Evolutionary conservation across 2,329 filamentous ascomycete species (phyloP).

Genomic region (Claviceps pazoutovae): DNA sequence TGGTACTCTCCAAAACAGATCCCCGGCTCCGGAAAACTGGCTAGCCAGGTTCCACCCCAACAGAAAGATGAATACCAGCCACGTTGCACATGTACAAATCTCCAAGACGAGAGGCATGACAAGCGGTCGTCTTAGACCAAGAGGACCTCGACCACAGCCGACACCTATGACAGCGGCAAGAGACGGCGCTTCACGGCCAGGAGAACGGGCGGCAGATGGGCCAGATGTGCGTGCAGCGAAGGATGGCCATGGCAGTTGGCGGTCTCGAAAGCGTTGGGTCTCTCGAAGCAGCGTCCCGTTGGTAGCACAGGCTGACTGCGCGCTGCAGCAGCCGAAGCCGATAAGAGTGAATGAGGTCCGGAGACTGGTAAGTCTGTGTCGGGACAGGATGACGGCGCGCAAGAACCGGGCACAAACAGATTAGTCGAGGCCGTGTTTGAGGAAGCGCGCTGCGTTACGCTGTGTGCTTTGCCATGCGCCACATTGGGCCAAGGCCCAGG

Average conservation of each 20-base stretch:
- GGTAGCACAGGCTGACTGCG: conserved; percentile 15
- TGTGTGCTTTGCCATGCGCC: not conserved
- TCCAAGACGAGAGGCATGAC: not conserved
- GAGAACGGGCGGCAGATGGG: not conserved
- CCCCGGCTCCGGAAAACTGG: not conserved
- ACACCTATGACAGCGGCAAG: not conserved
- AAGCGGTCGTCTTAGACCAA: not conserved
- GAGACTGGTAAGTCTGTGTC: conserved; percentile 17
- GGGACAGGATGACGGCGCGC: conserved; percentile 11
- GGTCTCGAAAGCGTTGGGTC: conserved; percentile 8
- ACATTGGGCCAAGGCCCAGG: too few species aligned
- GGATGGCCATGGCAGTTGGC: conserved; percentile 3
- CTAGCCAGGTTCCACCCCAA: not conserved
- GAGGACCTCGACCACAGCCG: not conserved
- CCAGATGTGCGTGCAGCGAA: not conserved
- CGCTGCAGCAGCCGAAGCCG: conserved; percentile 18
- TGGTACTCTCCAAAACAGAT: not conserved
- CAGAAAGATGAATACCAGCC: not conserved
- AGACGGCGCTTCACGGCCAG: not conserved
- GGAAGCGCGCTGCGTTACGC: not conserved
- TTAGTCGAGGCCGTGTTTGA: conserved; percentile 2
- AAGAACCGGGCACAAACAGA: conserved; percentile 11
- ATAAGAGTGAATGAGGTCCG: conserved; percentile 17
- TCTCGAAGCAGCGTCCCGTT: conserved; percentile 12
- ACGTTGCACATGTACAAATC: not conserved